Evolutionary conservation across 1,284 basidiomycete genomes (phyloP), one percentile per base, ranked within the genome.

Genomic region (Hymenochaete sp.): DNA sequence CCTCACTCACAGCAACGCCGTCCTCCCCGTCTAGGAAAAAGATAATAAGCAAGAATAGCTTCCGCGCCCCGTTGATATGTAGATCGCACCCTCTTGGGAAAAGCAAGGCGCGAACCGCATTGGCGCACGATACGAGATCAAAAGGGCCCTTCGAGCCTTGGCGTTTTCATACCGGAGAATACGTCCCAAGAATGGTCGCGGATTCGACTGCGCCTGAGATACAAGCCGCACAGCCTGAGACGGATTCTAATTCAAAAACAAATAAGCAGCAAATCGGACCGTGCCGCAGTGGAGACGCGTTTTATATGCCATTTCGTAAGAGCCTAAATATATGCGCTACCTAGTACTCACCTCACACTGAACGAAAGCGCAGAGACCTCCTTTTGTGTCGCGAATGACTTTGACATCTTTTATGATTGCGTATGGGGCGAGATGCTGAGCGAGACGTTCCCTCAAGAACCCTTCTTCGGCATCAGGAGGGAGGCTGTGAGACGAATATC

Each of bases 311-410:
- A 24, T 39, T 24, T 57, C 2, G 77, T 67, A 54, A 75, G 67
- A 82, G 84, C 52, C 32, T 44, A 41, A 26, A 38, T 27, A 22
- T 49, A 47, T 53, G 44, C 37, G 46, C 50, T 53, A 51, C 49
- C 52, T 47, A 55, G 45, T 53, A 44, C 68, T 41, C 56, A 83
- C 84, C 68, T 84, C 73, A 68, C 83, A 87, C 61, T 87, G 84
- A 13, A 86, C 77, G 58, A 88, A 88, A 39, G 84, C 84, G 56
- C 84, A 86, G 28, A 79, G 73, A 21, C 82, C 77, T 33, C 82
- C 81, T 58, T 78, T 81, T 47, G 70, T 72, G 58, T 88, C 83
- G 47, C 78, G 78, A 41, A 86, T 72, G 38, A 86, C 77, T 59
- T 87, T 87, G 59, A 87, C 71, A 44, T 69, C 72, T 57, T 75